phyloP scores from a whole-genome alignment of 2,329 filamentous ascomycete genomes.

The Massarina eburnea region DNA sequence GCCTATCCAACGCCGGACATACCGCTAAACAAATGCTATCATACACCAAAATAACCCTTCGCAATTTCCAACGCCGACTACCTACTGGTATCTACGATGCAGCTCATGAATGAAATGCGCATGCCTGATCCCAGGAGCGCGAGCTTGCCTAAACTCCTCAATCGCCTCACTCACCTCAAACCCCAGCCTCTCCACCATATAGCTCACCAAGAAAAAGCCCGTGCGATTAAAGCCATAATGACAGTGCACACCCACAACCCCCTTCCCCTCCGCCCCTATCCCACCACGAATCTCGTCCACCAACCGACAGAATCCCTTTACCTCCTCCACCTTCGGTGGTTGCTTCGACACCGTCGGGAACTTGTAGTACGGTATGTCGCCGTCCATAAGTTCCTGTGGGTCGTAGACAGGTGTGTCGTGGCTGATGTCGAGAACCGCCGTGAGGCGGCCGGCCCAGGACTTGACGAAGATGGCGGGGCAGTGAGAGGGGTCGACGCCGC shows the following conservation, averaged over 20 bases:
- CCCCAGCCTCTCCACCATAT: slow-evolving; percentile 79
- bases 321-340: slow-evolving; percentile 68
- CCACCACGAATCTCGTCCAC: slow-evolving; percentile 51
- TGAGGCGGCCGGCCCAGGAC: slow-evolving; percentile 67
- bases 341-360: slow-evolving; percentile 92
- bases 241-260: slow-evolving; percentile 79
- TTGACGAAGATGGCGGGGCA: slow-evolving; percentile 72
- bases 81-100: slow-evolving; percentile 83
- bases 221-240: slow-evolving; percentile 97
- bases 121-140: slow-evolving; percentile 85
- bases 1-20: too few relatives aligned
- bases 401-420: slow-evolving; percentile 91
- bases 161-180: slow-evolving; percentile 76
- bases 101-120: slow-evolving; percentile 84
- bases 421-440: slow-evolving; percentile 84
- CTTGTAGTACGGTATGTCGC: slow-evolving; percentile 64
- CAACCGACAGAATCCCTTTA: slow-evolving; percentile 60
- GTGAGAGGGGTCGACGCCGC: slow-evolving; percentile 83
- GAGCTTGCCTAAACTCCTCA: slow-evolving; percentile 69
- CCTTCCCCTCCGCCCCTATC: slow-evolving; percentile 44
- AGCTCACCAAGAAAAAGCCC: slow-evolving; percentile 86
- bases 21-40: too few relatives aligned
- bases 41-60: too few relatives aligned
- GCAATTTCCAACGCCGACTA: too few relatives aligned
- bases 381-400: slow-evolving; percentile 54